phyloP scores from a whole-genome alignment of 2,329 filamentous ascomycete genomes.

The Purpureocillium takamizusanense region DNA sequence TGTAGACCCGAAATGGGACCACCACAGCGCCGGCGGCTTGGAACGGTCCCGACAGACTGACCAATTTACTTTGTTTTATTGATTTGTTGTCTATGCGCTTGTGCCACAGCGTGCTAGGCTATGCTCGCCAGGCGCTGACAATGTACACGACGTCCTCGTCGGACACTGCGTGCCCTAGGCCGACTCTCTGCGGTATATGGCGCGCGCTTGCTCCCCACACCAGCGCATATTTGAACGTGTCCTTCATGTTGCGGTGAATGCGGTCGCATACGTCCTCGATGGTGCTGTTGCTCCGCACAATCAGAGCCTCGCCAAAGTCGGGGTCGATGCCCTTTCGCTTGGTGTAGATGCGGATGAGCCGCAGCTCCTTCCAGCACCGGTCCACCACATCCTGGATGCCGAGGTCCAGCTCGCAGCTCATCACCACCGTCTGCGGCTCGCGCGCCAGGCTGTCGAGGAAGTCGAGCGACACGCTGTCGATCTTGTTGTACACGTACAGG shows the following conservation, averaged over 20 bases:
- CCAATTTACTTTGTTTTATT: constrained; percentile 1
- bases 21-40: neutral
- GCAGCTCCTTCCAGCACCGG: constrained; percentile 86
- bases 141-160: constrained; percentile 64
- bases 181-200: constrained; percentile 90
- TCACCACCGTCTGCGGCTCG: constrained; percentile 90
- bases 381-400: constrained; percentile 92
- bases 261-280: constrained; percentile 97
- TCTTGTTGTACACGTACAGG: constrained; percentile 99
- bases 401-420: constrained; percentile 93
- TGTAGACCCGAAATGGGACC: neutral
- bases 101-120: constrained; percentile 8
- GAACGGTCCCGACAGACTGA: neutral
- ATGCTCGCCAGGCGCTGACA: constrained; percentile 55
- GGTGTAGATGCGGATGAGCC: constrained; percentile 87
- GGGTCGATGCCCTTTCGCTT: constrained; percentile 92
- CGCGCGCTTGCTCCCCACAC: constrained; percentile 96
- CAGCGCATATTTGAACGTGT: constrained; percentile 96
- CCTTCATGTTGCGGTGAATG: constrained; percentile 88
- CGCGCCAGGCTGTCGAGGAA: constrained; percentile 87
- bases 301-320: constrained; percentile 82
- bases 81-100: neutral
- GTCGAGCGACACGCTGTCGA: constrained; percentile 88
- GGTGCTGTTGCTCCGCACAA: constrained; percentile 77
- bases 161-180: constrained; percentile 68